Conservation (phyloP, 1,139 yeast species). For the Candida buenavistaensis region DNA sequence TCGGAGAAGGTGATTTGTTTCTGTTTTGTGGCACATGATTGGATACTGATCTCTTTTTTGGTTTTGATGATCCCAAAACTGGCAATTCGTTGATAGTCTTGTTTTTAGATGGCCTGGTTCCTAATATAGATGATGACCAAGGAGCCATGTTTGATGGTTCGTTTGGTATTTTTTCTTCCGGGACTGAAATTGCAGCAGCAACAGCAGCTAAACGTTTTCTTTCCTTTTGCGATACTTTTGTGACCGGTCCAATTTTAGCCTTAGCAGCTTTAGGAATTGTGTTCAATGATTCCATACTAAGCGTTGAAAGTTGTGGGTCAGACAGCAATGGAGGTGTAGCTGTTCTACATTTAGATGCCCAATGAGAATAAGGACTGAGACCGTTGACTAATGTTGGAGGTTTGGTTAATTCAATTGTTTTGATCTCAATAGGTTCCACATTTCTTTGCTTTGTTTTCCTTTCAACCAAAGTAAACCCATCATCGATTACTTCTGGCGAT, state of each 20-base stretch:
- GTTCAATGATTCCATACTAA: neutral
- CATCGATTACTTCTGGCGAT: conserved; percentile 31
- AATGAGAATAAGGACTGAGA: conserved; percentile 31
- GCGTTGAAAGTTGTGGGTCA: conserved; percentile 1
- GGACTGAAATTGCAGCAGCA: conserved; percentile 4
- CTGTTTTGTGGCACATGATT: neutral
- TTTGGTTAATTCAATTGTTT: neutral
- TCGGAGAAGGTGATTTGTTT: conserved; percentile 7
- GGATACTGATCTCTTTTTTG: conserved; percentile 6
- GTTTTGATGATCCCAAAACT: conserved; percentile 13
- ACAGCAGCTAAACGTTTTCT: conserved; percentile 34
- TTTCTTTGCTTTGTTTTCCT: conserved; percentile 21
- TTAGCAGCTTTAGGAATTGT: conserved; percentile 20
- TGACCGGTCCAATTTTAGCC: conserved; percentile 35
- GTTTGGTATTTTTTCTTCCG: neutral
- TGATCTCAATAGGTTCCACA: neutral
- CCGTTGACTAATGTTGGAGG: conserved; percentile 14
- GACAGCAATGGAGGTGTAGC: neutral
- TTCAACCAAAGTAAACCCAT: conserved; percentile 33
- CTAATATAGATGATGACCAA: conserved; percentile 8
- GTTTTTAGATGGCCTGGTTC: neutral
- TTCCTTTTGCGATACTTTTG: conserved; percentile 52
- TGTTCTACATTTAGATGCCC: conserved; percentile 25
- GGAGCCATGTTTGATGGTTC: conserved; percentile 9
- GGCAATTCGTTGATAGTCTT: conserved; percentile 13